A percentile compares a stretch with the other conserved stretches of the same genome.
phyloP scores from a whole-genome alignment of 495 filamentous ascomycete genomes.

The Jackrogersella minutella region DNA sequence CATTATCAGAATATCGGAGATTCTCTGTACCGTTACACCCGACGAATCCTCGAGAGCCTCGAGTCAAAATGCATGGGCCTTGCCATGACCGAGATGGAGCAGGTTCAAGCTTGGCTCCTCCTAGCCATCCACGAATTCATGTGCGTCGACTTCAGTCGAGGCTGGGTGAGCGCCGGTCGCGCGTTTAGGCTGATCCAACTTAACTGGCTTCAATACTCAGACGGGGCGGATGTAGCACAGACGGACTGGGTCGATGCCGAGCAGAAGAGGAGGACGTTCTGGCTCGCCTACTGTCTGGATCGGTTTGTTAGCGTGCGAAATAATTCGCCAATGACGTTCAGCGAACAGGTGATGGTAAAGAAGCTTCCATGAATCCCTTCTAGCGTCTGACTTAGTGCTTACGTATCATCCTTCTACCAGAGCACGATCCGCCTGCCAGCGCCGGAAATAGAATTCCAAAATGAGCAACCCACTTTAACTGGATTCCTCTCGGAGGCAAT shows the following conservation, averaged over 20 bases:
- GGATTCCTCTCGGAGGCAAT: constrained; percentile 57
- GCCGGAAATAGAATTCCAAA: constrained; percentile 60
- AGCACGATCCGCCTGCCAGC: constrained; percentile 56
- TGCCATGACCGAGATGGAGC: constrained; percentile 47
- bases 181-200: constrained; percentile 59
- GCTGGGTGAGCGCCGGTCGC: constrained; percentile 56
- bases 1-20: constrained; percentile 60
- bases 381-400: constrained; percentile 12
- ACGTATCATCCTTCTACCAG: constrained; percentile 38
- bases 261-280: constrained; percentile 58
- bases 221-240: constrained; percentile 18
- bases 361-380: not conserved
- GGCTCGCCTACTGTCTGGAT: constrained; percentile 60
- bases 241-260: constrained; percentile 51
- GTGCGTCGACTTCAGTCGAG: constrained; percentile 54
- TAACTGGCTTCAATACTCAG: constrained; percentile 52
- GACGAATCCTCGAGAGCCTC: constrained; percentile 53
- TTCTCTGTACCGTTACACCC: constrained; percentile 57
- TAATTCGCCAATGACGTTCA: constrained; percentile 57
- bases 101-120: constrained; percentile 64
- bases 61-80: constrained; percentile 38
- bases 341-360: constrained; percentile 56
- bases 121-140: constrained; percentile 63
- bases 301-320: constrained; percentile 58
- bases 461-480: constrained; percentile 52